phyloP scores from a whole-genome alignment of 1,284 basidiomycete species.

The Pseudozyma pruni region DNA sequence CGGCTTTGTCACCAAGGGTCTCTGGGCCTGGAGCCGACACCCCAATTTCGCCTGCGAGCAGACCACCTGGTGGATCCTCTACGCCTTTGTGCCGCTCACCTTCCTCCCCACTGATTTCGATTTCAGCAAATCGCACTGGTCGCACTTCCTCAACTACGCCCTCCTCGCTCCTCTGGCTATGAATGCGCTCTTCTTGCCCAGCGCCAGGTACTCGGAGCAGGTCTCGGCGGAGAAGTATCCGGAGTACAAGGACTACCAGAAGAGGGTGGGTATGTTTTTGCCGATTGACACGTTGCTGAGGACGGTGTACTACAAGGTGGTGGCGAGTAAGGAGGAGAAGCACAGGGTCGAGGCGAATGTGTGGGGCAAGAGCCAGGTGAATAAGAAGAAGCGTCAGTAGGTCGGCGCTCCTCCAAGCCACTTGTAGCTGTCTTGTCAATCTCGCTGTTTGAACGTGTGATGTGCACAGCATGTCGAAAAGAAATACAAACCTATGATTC shows the following conservation, averaged over 20 bases:
- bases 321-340: conserved; percentile 40
- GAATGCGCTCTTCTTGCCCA: conserved; percentile 57
- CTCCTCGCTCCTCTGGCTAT: conserved; percentile 55
- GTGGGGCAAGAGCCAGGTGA: conserved; percentile 46
- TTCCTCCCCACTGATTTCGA: conserved; percentile 72
- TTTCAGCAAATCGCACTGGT: conserved; percentile 56
- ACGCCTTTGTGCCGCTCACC: conserved; percentile 65
- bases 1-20: conserved; percentile 84
- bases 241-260: conserved; percentile 78
- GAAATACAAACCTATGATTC: not conserved
- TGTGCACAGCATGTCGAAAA: too few relatives aligned
- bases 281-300: conserved; percentile 72
- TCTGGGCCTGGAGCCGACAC: conserved; percentile 87
- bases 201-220: conserved; percentile 81
- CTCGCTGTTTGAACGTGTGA: too few relatives aligned
- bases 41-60: conserved; percentile 93
- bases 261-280: conserved; percentile 83
- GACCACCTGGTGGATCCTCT: conserved; percentile 78
- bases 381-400: conserved; percentile 41
- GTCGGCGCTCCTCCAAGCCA: not conserved
- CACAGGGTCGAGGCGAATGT: conserved; percentile 50
- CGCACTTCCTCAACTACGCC: conserved; percentile 61
- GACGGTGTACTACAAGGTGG: conserved; percentile 61
- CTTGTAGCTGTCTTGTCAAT: too few relatives aligned
- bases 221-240: conserved; percentile 83